These are phyloP conservation scores for Pseudopyrenochaeta lycopersici DNA, from an alignment of 2,329 filamentous ascomycete genomes.

Conservation along the genomic window DNA sequence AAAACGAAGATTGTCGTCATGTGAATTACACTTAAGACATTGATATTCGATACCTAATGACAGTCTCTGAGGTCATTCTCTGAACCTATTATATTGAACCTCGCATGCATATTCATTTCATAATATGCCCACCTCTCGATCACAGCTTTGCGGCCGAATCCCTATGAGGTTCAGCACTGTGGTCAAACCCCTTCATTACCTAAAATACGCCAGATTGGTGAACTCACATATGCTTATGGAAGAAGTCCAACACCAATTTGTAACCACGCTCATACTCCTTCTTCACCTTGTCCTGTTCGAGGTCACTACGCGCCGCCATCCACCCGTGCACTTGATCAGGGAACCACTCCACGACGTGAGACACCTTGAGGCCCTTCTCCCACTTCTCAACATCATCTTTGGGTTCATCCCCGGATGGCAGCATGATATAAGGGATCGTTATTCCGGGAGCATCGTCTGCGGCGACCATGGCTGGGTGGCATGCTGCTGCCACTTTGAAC, in stretches of 20 bases:
- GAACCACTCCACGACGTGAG: constrained; percentile 59
- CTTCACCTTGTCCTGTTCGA: constrained; percentile 59
- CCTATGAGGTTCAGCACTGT: constrained; percentile 27
- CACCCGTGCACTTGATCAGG: constrained; percentile 57
- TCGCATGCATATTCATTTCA: no score
- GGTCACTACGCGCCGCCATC: constrained; percentile 56
- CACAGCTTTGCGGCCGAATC: constrained; percentile 24
- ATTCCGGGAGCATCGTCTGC: constrained; percentile 64
- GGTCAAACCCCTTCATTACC: neutral
- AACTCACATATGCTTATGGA: constrained; percentile 62
- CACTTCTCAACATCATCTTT: constrained; percentile 61
- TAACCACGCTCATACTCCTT: constrained; percentile 61
- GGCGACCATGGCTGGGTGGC: constrained; percentile 69
- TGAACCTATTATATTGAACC: no score
- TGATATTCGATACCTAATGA: no score
- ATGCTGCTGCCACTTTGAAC: constrained; percentile 66
- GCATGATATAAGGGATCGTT: constrained; percentile 65
- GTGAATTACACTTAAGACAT: no score
- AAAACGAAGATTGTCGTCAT: no score
- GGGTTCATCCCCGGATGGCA: constrained; percentile 66
- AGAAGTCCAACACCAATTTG: constrained; percentile 59
- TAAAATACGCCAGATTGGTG: neutral
- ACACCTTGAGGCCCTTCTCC: constrained; percentile 58
- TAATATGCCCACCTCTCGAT: neutral
- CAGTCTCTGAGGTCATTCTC: no score